phyloP scores from a whole-genome alignment of 2,329 filamentous ascomycete species.

The Hymenoscyphus albidus region DNA sequence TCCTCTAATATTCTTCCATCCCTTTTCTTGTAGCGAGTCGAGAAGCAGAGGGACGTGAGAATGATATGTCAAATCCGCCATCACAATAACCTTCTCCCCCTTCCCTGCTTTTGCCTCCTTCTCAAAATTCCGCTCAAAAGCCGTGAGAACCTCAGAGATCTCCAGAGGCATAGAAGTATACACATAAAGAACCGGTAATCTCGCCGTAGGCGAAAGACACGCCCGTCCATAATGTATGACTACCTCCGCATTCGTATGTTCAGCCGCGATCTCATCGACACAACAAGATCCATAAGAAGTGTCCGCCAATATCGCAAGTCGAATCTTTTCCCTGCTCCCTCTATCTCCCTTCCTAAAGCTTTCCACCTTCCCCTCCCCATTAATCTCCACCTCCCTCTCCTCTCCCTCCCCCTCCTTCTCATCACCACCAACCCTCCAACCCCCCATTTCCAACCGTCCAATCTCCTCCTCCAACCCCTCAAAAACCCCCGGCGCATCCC shows the following conservation, averaged over 20 bases:
- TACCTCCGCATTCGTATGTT: constrained; percentile 85
- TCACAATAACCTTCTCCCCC: constrained; percentile 63
- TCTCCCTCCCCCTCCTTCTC: not conserved
- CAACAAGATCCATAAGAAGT: constrained; percentile 97
- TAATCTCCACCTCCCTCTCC: constrained; percentile 1
- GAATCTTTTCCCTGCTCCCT: constrained; percentile 24
- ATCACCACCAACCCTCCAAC: constrained; percentile 9
- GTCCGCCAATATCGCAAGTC: constrained; percentile 82
- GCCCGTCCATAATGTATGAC: constrained; percentile 93
- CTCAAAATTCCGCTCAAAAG: constrained; percentile 65
- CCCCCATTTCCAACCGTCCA: constrained; percentile 14
- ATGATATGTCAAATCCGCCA: constrained; percentile 86
- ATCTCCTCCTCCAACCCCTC: constrained; percentile 57
- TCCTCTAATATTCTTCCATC: constrained; percentile 67
- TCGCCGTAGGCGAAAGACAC: constrained; percentile 84
- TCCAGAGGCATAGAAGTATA: constrained; percentile 75
- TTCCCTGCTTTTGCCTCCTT: constrained; percentile 35
- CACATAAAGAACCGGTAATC: constrained; percentile 84
- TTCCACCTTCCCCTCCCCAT: not conserved
- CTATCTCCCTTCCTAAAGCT: not conserved
- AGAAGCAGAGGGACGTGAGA: constrained; percentile 64
- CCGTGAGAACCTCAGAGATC: constrained; percentile 48
- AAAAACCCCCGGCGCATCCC: constrained; percentile 78
- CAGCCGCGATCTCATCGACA: constrained; percentile 92
- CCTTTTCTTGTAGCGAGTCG: constrained; percentile 50